Conservation (phyloP, 163 green algal genomes). For the Volvox carteri region DNA sequence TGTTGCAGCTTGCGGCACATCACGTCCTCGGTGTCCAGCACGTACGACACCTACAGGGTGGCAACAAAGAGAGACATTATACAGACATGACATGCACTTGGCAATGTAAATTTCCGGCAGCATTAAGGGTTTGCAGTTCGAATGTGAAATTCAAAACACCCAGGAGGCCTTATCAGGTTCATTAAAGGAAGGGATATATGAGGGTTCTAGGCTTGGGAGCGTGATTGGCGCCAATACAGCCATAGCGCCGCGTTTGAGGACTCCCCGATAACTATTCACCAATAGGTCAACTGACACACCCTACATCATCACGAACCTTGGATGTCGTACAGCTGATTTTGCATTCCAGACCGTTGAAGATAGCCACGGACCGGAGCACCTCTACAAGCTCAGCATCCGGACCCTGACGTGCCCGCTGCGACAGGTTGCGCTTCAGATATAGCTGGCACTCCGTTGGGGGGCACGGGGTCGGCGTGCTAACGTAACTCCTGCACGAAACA, state of each 20-base stretch:
- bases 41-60: conserved; percentile 92
- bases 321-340: conserved; percentile 89
- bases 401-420: conserved; percentile 20
- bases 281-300: no score
- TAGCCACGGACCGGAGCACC: conserved; percentile 55
- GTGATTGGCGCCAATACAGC: no score
- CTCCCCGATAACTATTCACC: no score
- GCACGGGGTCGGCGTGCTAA: conserved; percentile 45
- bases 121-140: no score
- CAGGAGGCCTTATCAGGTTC: no score
- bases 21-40: conserved; percentile 96
- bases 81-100: no score
- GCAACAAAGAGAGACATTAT: no score
- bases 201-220: no score
- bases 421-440: conserved; percentile 78
- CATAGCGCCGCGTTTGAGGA: no score
- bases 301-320: conserved; percentile 86
- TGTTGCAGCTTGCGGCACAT: conserved; percentile 70
- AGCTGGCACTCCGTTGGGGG: conserved; percentile 46
- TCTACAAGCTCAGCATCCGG: conserved; percentile 54
- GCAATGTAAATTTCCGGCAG: no score
- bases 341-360: conserved; percentile 96
- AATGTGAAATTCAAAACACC: no score
- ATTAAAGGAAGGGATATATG: no score
- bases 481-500: conserved; percentile 59